A percentile compares a stretch with the other conserved stretches of the same genome.
Conservation (phyloP, 176 grass and related monocot species). For the Eleusine indica region DNA sequence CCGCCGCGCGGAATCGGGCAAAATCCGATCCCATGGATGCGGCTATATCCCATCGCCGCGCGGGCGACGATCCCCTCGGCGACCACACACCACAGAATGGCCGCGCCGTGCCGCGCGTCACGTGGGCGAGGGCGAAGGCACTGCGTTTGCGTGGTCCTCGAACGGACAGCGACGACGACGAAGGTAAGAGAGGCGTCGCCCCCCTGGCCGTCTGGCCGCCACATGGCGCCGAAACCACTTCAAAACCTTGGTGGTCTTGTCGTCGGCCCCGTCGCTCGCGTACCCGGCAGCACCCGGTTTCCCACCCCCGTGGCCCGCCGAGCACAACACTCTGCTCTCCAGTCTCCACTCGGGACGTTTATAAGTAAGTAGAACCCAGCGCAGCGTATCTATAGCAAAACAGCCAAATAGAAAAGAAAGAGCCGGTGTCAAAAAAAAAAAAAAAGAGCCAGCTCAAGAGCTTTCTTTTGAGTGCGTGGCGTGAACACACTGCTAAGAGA, state of each 20-base stretch:
- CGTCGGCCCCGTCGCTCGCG: neutral
- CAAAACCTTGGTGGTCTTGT: neutral
- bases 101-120: slow-evolving; percentile 28
- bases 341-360: neutral
- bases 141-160: neutral
- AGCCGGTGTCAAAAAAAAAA: too few relatives aligned
- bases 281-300: neutral
- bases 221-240: slow-evolving; percentile 20
- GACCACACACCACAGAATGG: neutral
- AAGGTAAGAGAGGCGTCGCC: neutral
- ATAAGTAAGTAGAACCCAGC: slow-evolving; percentile 36
- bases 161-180: slow-evolving; percentile 28
- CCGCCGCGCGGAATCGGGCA: slow-evolving; percentile 1
- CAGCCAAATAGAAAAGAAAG: slow-evolving; percentile 8
- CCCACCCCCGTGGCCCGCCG: neutral
- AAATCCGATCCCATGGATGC: neutral
- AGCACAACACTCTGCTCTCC: neutral
- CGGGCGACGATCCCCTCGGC: neutral
- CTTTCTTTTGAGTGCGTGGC: neutral
- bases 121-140: slow-evolving; percentile 17
- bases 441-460: neutral
- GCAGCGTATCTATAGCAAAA: neutral
- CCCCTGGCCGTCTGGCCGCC: neutral
- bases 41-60: neutral
- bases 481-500: neutral